Percentiles rank a stretch among this genome's conserved stretches.
phyloP scores from a whole-genome alignment of 2,329 filamentous ascomycete genomes.

The Shiraia bambusicola region DNA sequence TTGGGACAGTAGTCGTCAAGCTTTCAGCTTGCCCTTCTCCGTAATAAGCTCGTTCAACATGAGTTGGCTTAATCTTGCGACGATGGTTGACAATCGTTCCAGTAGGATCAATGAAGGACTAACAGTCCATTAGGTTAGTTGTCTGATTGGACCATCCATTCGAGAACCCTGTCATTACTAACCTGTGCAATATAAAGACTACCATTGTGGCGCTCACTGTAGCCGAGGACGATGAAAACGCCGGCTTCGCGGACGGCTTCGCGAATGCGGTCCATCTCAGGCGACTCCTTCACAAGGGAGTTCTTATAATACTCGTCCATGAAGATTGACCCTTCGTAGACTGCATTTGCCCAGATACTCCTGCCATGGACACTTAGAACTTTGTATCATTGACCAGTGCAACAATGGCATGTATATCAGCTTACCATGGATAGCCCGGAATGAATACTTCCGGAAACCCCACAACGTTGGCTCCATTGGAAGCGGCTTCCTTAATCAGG shows the following conservation, averaged over 20 bases:
- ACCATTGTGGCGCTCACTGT: conserved; percentile 42
- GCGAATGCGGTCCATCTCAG: conserved; percentile 49
- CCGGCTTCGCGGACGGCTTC: conserved; percentile 33
- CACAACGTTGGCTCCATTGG: conserved; percentile 57
- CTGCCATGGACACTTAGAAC: background rate
- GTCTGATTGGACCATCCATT: too few relatives aligned
- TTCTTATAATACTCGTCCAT: too few relatives aligned
- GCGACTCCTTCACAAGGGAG: conserved; percentile 44
- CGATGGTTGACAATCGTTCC: conserved; percentile 43
- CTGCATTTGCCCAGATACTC: too few relatives aligned
- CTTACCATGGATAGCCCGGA: conserved; percentile 52
- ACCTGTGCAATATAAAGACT: conserved; percentile 48
- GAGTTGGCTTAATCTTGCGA: conserved; percentile 49
- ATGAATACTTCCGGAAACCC: conserved; percentile 52
- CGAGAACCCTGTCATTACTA: too few relatives aligned
- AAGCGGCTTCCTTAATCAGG: conserved; percentile 58
- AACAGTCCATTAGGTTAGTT: too few relatives aligned
- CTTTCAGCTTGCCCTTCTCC: conserved; percentile 44
- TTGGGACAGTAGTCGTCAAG: conserved; percentile 37
- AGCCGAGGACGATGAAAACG: conserved; percentile 44
- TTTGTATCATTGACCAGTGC: background rate
- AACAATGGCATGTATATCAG: background rate
- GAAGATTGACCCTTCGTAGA: conserved; percentile 40
- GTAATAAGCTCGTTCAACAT: conserved; percentile 46
- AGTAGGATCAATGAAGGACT: conserved; percentile 38